Percentiles rank a stretch among this genome's conserved stretches.
Conservation (phyloP, 2,329 filamentous ascomycete genomes). For the Raffaelea deltoideospora region DNA sequence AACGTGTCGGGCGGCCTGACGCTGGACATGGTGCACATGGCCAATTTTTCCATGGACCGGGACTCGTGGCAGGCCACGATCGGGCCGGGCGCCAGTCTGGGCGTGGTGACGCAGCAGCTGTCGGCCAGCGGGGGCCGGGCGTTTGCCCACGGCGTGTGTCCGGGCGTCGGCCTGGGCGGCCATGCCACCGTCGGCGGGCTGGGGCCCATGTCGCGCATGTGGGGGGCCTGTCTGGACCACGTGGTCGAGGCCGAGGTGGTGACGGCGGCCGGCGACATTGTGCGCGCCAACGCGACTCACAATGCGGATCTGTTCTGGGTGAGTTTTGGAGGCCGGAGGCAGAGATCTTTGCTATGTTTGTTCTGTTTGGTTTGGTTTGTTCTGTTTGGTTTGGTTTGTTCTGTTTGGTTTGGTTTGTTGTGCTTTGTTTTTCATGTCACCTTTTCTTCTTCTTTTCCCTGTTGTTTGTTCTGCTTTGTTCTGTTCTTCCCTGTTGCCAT, state of each 20-base stretch:
- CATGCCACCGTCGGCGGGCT: constrained; percentile 40
- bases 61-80: constrained; percentile 37
- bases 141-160: constrained; percentile 44
- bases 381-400: constrained; percentile 33
- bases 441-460: not conserved
- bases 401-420: not conserved
- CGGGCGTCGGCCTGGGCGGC: constrained; percentile 41
- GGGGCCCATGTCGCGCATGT: constrained; percentile 43
- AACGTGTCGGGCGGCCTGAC: constrained; percentile 37
- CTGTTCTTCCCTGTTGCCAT: not conserved
- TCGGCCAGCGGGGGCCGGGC: constrained; percentile 37
- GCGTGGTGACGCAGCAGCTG: constrained; percentile 33
- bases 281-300: constrained; percentile 27
- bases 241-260: constrained; percentile 40
- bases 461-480: too few species aligned
- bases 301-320: constrained; percentile 41
- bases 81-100: constrained; percentile 36
- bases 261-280: constrained; percentile 36
- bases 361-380: constrained; percentile 14
- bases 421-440: not conserved
- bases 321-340: too few species aligned
- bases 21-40: constrained; percentile 38
- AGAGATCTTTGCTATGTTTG: too few species aligned
- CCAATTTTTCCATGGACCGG: constrained; percentile 36
- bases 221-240: constrained; percentile 41